Conservation (phyloP, 495 filamentous ascomycete genomes). For the Aspergillus incahuasiensis region DNA sequence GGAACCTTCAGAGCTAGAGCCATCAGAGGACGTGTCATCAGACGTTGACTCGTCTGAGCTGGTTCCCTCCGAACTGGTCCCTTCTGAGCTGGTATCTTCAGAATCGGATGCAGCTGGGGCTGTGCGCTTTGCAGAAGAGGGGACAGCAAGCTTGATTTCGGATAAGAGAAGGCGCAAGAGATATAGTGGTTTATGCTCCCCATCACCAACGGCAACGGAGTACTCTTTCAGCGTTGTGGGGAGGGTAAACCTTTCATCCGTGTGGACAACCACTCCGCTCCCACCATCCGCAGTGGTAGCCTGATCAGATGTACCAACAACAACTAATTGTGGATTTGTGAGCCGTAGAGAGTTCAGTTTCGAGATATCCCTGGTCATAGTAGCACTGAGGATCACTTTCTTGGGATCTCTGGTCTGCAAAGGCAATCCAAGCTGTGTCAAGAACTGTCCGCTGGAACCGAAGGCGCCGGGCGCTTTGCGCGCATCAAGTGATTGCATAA, state of each 20-base stretch:
- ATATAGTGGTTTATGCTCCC: conserved; percentile 78
- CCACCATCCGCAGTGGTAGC: conserved; percentile 28
- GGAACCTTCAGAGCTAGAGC: conserved; percentile 9
- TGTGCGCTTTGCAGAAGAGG: conserved; percentile 4
- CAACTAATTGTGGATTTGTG: conserved; percentile 66
- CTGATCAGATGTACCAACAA: conserved; percentile 54
- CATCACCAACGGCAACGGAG: conserved; percentile 69
- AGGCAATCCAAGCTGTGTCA: conserved; percentile 34
- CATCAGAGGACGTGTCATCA: conserved; percentile 15
- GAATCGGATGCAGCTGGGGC: conserved; percentile 20
- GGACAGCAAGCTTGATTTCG: conserved; percentile 29
- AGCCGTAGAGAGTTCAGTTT: conserved; percentile 72
- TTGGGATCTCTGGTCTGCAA: conserved; percentile 42
- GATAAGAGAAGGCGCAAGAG: conserved; percentile 47
- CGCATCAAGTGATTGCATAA: conserved; percentile 59
- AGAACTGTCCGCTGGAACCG: conserved; percentile 37
- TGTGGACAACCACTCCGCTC: conserved; percentile 18
- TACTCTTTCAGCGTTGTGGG: conserved; percentile 68
- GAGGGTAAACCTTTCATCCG: conserved; percentile 50
- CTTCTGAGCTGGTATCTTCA: conserved; percentile 31
- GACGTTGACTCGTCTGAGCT: conserved; percentile 27
- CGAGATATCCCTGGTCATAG: conserved; percentile 85
- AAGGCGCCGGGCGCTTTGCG: conserved; percentile 47
- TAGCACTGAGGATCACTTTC: conserved; percentile 85
- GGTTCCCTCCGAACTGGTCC: conserved; percentile 26